These are phyloP conservation scores for Bidens hawaiensis DNA, from an alignment of 140 eudicot genomes.

Conservation along the genomic window DNA sequence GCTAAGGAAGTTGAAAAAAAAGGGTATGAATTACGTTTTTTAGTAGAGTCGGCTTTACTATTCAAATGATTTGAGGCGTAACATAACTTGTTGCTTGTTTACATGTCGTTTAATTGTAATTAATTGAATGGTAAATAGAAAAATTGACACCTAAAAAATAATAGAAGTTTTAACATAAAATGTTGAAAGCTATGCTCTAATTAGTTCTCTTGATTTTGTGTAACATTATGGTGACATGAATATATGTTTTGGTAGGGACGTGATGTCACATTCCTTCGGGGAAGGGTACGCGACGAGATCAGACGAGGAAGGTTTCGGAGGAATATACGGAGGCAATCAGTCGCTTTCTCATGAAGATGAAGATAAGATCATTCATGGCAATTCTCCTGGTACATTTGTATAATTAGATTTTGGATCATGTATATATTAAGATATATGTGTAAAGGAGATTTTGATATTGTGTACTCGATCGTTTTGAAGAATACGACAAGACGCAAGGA, in stretches of 20 bases:
- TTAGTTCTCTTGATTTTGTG: not conserved
- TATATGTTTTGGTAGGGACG: conserved; percentile 53
- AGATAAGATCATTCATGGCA: conserved; percentile 31
- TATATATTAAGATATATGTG: too few species aligned
- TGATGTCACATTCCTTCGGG: conserved; percentile 64
- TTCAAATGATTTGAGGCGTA: too few species aligned
- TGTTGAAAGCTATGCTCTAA: too few species aligned
- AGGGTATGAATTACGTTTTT: conserved; percentile 5
- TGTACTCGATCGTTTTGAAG: too few species aligned
- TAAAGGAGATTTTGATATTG: too few species aligned
- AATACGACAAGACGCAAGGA: conserved; percentile 49
- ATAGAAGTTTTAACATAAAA: too few species aligned
- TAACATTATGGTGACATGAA: not conserved
- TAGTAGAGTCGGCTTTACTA: too few species aligned
- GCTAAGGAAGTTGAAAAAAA: conserved; percentile 11
- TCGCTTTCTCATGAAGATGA: conserved; percentile 30
- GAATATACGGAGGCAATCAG: conserved; percentile 53
- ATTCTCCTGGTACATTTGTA: conserved; percentile 33
- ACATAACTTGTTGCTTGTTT: too few species aligned
- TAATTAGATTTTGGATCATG: too few species aligned
- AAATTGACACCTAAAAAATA: too few species aligned
- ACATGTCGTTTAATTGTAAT: too few species aligned
- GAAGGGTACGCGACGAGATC: conserved; percentile 74
- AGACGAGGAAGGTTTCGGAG: conserved; percentile 88
- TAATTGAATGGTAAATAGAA: too few species aligned